Percentiles rank a stretch among this genome's conserved stretches.
These are phyloP conservation scores for Sphaerostilbella broomeana DNA, from an alignment of 2,329 filamentous ascomycete species.

Conservation along the genomic window DNA sequence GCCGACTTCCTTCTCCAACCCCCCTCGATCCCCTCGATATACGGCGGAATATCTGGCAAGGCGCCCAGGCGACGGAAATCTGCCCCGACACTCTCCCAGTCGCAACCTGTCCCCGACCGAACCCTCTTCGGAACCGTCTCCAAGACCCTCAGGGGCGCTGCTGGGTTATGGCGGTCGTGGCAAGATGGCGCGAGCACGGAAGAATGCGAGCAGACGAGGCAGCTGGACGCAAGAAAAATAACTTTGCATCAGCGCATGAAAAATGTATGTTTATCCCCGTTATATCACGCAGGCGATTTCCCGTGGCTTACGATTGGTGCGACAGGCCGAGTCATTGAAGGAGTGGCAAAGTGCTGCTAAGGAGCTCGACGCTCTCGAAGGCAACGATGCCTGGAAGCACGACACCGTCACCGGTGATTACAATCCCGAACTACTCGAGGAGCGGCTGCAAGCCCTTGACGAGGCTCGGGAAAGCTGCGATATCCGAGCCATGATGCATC, in stretches of 20 bases:
- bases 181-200: constrained; percentile 47
- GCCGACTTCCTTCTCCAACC: constrained; percentile 23
- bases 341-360: constrained; percentile 72
- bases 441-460: constrained; percentile 66
- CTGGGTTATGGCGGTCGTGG: constrained; percentile 38
- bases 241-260: constrained; percentile 59
- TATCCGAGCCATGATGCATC: constrained; percentile 67
- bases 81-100: background rate
- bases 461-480: constrained; percentile 66
- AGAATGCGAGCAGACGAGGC: constrained; percentile 40
- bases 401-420: constrained; percentile 59
- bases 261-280: constrained; percentile 43
- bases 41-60: constrained; percentile 17
- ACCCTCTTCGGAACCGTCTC: constrained; percentile 21
- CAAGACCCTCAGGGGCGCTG: constrained; percentile 33
- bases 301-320: background rate
- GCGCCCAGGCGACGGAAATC: constrained; percentile 18
- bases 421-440: constrained; percentile 60
- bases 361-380: constrained; percentile 72
- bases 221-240: constrained; percentile 53
- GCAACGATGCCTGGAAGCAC: constrained; percentile 74
- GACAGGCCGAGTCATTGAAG: constrained; percentile 57
- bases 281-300: too few species aligned
- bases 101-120: background rate
- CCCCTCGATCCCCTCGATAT: constrained; percentile 18